These are phyloP conservation scores for Magnusiomyces paraingens DNA, from an alignment of 1,139 yeast species.

Conservation along the genomic window DNA sequence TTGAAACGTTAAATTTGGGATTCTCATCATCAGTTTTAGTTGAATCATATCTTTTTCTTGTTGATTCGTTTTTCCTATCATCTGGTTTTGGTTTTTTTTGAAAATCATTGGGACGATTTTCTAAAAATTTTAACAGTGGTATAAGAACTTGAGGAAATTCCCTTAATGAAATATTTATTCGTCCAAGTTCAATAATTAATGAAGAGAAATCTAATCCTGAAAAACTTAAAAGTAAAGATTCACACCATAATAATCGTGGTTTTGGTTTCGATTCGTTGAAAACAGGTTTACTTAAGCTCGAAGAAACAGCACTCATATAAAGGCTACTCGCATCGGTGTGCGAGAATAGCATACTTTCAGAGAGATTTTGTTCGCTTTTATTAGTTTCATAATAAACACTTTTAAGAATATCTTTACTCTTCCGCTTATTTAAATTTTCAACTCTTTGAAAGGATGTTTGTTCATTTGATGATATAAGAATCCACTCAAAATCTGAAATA, in stretches of 20 bases:
- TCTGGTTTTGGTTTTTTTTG: not conserved
- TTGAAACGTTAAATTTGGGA: not conserved
- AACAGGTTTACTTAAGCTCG: constrained; percentile 7
- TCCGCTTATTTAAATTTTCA: not conserved
- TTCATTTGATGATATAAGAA: not conserved
- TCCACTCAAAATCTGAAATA: constrained; percentile 35
- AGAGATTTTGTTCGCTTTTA: constrained; percentile 38
- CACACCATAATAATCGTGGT: constrained; percentile 22
- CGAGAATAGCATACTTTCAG: constrained; percentile 60
- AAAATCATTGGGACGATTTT: constrained; percentile 8
- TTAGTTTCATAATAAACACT: constrained; percentile 11
- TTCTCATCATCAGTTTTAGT: not conserved
- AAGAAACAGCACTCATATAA: constrained; percentile 65
- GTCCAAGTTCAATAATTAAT: constrained; percentile 43
- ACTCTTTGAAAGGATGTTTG: not conserved
- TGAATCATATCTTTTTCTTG: not conserved
- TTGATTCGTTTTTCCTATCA: not conserved
- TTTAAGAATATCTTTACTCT: not conserved
- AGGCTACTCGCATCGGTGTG: constrained; percentile 66
- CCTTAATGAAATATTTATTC: constrained; percentile 40
- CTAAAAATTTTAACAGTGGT: constrained; percentile 27
- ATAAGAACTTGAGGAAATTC: constrained; percentile 33
- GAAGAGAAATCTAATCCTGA: constrained; percentile 29
- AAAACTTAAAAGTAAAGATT: constrained; percentile 19
- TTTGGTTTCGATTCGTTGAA: constrained; percentile 11